Base-by-base conservation (phyloP, 2,329 filamentous ascomycete species). In the Beauveria scarabaeidicola region DNA sequence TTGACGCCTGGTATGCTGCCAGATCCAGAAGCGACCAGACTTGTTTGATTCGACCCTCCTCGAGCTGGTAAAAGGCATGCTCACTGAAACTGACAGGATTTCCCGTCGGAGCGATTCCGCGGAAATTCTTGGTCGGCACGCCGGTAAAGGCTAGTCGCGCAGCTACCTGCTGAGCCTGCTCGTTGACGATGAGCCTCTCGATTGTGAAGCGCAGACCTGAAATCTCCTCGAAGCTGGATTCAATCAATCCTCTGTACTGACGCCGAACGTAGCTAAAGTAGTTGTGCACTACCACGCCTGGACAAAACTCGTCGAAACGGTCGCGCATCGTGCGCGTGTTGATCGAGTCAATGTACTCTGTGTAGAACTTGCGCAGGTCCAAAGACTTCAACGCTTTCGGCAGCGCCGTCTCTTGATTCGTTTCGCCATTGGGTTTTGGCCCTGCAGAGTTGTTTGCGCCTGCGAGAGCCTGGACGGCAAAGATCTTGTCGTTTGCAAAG, bases 11-110 rank as follows among this genome's bases (percentile, higher is more conserved):
- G 51, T 69, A 71, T 13, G 64, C 63, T 8, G 63, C 63, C 46
- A 69, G 54, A 57, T 73, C 71, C 51, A 73, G 65, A n/a, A 73
- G 59, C 43, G 71, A 70, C 66, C 71, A 71, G 4, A 74, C 68
- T 27, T 64, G 63, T 11, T 63, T 61, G 21, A 75, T 72, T 65
- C 63, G 73, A 5, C 71, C 72, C 1, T 60, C 64, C 15, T 67
- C 62, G 40, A 74, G 68, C 54, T 65, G 65, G 56, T 74, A 75
- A 19, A 71, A 70, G 29, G 69, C 72, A 52, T 71, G 68, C 63
- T 75, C 72, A 29, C 61, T 57, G 54, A 74, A 71, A 10, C 44
- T 54, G 7, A 73, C 69, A 4, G 51, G 19, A 11, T 65, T 66
- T 10, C 69, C 71, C 15, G 64, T 71, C 1, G 69, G 67, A 23